Base-by-base conservation (phyloP, 306 rosid species). In the Trifolium pratense region DNA sequence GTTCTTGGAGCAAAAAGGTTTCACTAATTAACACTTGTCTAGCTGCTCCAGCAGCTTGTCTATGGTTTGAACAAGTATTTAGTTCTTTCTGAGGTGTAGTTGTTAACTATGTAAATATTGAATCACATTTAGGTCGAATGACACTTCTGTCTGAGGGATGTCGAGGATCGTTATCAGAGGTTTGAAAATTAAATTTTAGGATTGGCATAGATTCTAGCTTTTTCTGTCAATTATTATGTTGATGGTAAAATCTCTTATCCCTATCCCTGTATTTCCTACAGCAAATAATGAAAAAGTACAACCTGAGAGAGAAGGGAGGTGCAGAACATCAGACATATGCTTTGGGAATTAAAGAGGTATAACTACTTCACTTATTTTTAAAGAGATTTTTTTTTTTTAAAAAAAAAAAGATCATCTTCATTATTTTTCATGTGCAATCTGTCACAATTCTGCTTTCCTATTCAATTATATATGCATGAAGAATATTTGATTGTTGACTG, bases 141-240 rank as follows among this genome's bases (percentile, higher is more conserved):
- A 91, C 87, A 32, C 98, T 93, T 83, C 46, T 93, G 66, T 88
- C 97, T 39, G 98, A 93, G 90, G 98, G 98, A 48, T 93, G 98
- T 75, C 89, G 97, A 63, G 98, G 98, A 79, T 93, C 97, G 25
- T 48, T 93, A 77, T 91, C 98, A 59, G 98, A 93, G 97, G 98
- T 93, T 71, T 75, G 85, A 79, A 64, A 73, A 73, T 25, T 52
- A 31, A 75, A 66, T 64, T 49, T 65, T 53, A 55, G 70, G 58
- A 25, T 66, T 83, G 71, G 43, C 71, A 53, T 60, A 37, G 64
- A 32, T 71, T 77, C 66, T 40, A 14, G 49, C 32, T 68, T 80
- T 70, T 29, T 52, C 15, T 39, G 55, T 64, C 76, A 72, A 18
- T 57, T 74, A 46, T 49, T 66, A 57, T 58, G 69, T 60, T 57